Evolutionary conservation across 805 yeast species (phyloP).

Genomic region (Wickerhamomyces subpelliculosus): DNA sequence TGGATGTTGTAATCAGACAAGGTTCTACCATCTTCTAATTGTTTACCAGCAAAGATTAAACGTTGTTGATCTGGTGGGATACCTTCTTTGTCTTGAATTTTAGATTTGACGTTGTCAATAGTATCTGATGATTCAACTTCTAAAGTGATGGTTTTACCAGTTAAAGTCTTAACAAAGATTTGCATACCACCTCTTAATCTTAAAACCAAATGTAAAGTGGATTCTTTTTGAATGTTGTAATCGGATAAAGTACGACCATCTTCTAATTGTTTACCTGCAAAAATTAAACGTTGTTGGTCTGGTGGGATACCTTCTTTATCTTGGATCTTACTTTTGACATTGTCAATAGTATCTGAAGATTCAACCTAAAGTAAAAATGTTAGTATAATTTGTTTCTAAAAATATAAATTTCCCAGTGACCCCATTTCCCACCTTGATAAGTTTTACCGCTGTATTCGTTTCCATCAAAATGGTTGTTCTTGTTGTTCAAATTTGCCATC

Average conservation of each 20-base stretch:
- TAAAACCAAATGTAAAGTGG: slow-evolving; percentile 75
- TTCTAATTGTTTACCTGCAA: slow-evolving; percentile 94
- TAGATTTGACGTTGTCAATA: slow-evolving; percentile 86
- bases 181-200: slow-evolving; percentile 90
- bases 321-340: slow-evolving; percentile 91
- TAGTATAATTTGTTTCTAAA: background rate
- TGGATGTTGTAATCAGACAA: slow-evolving; percentile 91
- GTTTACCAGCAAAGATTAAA: slow-evolving; percentile 92
- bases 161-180: slow-evolving; percentile 94
- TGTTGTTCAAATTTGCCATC: too few relatives aligned
- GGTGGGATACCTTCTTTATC: slow-evolving; percentile 97
- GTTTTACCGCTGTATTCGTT: background rate
- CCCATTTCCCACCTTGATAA: background rate
- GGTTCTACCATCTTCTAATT: slow-evolving; percentile 91
- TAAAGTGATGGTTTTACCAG: slow-evolving; percentile 94
- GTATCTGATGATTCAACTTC: slow-evolving; percentile 96
- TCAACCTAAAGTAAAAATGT: slow-evolving; percentile 60
- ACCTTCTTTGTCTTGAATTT: slow-evolving; percentile 98
- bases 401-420: too few relatives aligned
- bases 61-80: slow-evolving; percentile 98
- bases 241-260: slow-evolving; percentile 93
- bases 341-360: slow-evolving; percentile 92
- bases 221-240: slow-evolving; percentile 94
- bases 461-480: background rate
- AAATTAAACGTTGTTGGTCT: slow-evolving; percentile 91